phyloP scores from a whole-genome alignment of 78 protist genomes.

The Anaeramoeba ignava region DNA sequence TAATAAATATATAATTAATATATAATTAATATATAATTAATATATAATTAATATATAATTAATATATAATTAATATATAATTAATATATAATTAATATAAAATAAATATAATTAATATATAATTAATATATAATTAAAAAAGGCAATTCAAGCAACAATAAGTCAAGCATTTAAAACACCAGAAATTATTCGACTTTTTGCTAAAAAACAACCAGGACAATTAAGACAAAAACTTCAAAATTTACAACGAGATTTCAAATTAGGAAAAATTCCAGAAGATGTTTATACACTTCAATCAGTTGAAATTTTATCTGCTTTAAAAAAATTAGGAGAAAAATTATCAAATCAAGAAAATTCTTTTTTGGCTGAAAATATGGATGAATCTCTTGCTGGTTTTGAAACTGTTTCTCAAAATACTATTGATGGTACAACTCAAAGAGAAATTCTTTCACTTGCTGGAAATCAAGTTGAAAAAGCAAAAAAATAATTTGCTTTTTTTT shows the following conservation, averaged over 20 bases:
- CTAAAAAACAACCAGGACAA: slow-evolving; percentile 48
- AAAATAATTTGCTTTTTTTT: background rate
- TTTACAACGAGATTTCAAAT: slow-evolving; percentile 22
- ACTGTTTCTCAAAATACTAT: background rate
- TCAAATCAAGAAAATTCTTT: background rate
- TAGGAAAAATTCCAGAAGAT: slow-evolving; percentile 41
- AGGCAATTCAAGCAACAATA: slow-evolving; percentile 71
- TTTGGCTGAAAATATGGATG: background rate
- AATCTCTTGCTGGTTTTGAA: slow-evolving; percentile 5
- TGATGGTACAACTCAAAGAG: background rate
- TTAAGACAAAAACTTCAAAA: slow-evolving; percentile 34
- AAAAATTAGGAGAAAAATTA: slow-evolving; percentile 41
- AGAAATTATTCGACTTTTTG: slow-evolving; percentile 64
- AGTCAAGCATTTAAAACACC: slow-evolving; percentile 66
- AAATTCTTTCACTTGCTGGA: background rate
- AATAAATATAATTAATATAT: slow-evolving; percentile 14
- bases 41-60: background rate
- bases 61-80: background rate
- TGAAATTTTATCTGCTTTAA: slow-evolving; percentile 57
- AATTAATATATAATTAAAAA: background rate
- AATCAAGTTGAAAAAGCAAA: background rate
- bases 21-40: background rate
- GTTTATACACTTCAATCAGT: slow-evolving; percentile 24
- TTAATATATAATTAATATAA: background rate
- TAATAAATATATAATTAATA: background rate